Evolutionary conservation across 2,329 filamentous ascomycete genomes (phyloP), one percentile per base, ranked within the genome.

Genomic region (Ophiobolus disseminans): DNA sequence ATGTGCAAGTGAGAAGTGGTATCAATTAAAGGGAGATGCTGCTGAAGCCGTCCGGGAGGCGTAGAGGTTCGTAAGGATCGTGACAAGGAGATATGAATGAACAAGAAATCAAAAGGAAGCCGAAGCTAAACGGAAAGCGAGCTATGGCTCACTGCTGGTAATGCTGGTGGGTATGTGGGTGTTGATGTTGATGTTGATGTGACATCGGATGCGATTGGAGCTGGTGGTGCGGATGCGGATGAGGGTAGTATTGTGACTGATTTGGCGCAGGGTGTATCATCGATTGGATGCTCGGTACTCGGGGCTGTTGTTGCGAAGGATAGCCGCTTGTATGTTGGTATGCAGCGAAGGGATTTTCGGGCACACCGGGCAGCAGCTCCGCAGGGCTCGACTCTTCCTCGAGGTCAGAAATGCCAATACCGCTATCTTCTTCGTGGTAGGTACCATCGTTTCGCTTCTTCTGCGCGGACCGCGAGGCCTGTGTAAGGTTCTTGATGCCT

Each of bases 401-500:
- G 72, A 74, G 70, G 68, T 80, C 78, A 66, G 77, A 79, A 65
- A 75, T 68, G 59, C 82, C 86, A 76, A 89, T 83, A 67, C 85
- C 86, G 76, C 84, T 88, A 76, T 90, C 87, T 76, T 89, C 87
- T 76, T 76, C 73, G 60, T 67, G 68, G 65, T 75, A 73, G 63
- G 66, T 77, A 75, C 73, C 75, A 62, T 61, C 59, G 44, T 60
- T 60, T 79, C 83, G 83, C 75, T 86, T 86, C 63, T 86, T 86
- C 49, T 83, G 80, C 48, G 82, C 84, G 46, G 86, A 82, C 53
- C 88, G 84, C 57, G 86, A 81, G 42, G 85, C 83, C 61, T 86
- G 85, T 69, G 88, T 86, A 48, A 94, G 81, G 72, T 90, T 91
- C 76, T 91, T 93, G 62, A 93, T 78, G 26, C 90, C 90, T 66